Conservation (phyloP, 2,329 filamentous ascomycete species). For the Passalora sequoiae region DNA sequence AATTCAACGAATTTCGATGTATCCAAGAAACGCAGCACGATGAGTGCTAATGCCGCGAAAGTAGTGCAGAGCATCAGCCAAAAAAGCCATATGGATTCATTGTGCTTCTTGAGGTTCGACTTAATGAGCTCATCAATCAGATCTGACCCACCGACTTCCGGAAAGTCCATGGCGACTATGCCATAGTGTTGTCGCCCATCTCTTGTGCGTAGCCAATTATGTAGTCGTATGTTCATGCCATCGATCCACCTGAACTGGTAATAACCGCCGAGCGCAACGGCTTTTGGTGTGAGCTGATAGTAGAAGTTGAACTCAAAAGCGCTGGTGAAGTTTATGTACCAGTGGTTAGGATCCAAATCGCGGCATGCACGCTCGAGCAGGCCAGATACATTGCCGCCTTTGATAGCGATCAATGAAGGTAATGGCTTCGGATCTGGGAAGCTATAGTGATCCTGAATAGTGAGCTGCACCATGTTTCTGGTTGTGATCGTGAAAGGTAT, state of each 20-base stretch:
- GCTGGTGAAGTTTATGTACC: slow-evolving; percentile 44
- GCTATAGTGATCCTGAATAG: slow-evolving; percentile 47
- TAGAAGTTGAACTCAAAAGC: slow-evolving; percentile 41
- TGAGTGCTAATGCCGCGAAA: not conserved
- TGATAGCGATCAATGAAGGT: slow-evolving; percentile 37
- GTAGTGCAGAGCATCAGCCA: not conserved
- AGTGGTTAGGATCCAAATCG: slow-evolving; percentile 27
- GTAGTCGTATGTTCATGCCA: slow-evolving; percentile 41
- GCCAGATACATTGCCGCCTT: slow-evolving; percentile 37
- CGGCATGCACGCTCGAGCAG: slow-evolving; percentile 36
- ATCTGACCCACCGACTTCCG: slow-evolving; percentile 37
- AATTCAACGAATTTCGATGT: too few relatives aligned
- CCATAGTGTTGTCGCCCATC: slow-evolving; percentile 31
- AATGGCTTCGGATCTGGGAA: slow-evolving; percentile 38
- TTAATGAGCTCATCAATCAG: slow-evolving; percentile 39
- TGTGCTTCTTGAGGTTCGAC: slow-evolving; percentile 35
- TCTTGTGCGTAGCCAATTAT: slow-evolving; percentile 29
- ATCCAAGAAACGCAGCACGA: not conserved
- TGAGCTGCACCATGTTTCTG: slow-evolving; percentile 35
- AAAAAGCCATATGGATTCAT: not conserved
- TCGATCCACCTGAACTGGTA: slow-evolving; percentile 40
- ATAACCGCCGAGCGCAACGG: slow-evolving; percentile 44
- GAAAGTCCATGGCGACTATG: slow-evolving; percentile 37
- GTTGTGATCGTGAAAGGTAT: slow-evolving; percentile 37
- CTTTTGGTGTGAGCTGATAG: slow-evolving; percentile 32